Evolutionary conservation across 2,329 filamentous ascomycete genomes (phyloP).

Genomic region (Calonectria fujianensis): DNA sequence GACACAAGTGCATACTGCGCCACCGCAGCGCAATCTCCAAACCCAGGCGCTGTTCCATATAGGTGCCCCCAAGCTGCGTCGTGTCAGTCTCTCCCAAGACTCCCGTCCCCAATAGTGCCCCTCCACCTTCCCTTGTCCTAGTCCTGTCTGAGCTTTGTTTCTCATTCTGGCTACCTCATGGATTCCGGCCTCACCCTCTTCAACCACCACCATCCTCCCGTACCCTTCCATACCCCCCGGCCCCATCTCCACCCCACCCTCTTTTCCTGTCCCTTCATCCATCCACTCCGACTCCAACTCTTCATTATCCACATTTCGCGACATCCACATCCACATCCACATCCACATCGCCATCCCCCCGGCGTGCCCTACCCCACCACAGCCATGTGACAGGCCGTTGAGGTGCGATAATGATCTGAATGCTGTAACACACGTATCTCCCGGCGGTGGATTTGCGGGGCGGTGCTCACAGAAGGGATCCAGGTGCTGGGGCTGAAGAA

Average conservation of each 20-base stretch:
- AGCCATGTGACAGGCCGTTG: constrained; percentile 49
- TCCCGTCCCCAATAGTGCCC: constrained; percentile 16
- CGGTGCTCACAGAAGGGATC: constrained; percentile 31
- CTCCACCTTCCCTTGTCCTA: constrained; percentile 11
- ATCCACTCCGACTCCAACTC: constrained; percentile 37
- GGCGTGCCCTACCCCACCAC: constrained; percentile 46
- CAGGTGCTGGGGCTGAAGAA: constrained; percentile 42
- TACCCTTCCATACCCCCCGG: constrained; percentile 12
- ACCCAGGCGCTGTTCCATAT: constrained; percentile 25
- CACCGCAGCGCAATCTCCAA: constrained; percentile 45
- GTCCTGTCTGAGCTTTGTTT: constrained; percentile 25
- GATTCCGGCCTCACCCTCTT: constrained; percentile 11
- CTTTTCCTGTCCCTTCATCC: constrained; percentile 10
- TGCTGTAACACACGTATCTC: constrained; percentile 42
- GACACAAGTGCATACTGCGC: constrained; percentile 25
- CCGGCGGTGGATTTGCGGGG: constrained; percentile 38
- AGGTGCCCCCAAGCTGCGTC: constrained; percentile 3
- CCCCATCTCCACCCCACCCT: constrained; percentile 23
- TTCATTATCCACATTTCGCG: constrained; percentile 20
- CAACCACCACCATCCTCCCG: constrained; percentile 20
- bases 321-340: constrained; percentile 20
- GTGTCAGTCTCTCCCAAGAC: constrained; percentile 10
- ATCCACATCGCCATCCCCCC: constrained; percentile 33
- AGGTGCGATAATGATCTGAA: constrained; percentile 52
- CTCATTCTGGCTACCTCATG: constrained; percentile 15